Evolutionary conservation across 345 rosid genomes (phyloP), one percentile per base, ranked within the genome.

Genomic region (Erodium maritimum): DNA sequence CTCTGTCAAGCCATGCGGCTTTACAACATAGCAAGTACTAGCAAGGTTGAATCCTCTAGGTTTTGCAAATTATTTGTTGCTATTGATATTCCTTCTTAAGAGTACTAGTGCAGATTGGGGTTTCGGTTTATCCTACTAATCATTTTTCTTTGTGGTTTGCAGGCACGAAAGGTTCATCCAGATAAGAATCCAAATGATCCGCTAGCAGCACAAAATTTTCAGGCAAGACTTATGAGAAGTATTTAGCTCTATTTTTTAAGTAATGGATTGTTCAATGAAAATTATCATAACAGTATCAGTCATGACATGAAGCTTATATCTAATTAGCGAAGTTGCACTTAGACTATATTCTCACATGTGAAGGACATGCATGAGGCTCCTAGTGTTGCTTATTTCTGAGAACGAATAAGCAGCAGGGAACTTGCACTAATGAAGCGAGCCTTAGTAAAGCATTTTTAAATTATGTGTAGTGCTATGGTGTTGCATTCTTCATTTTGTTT

Each of bases 151-250:
- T 19, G 54, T 6, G 20, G 19, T n/a, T 51, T 51, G 54, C 54
- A 51, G 54, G 54, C 54, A 51, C 54, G 54, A 19, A 17, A 51
- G 54, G 54, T 17, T 51, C 54, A 51, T 51, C 54, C 54, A 19
- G 54, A 51, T n/a, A 51, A 51, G 4, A 51, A 51, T 5, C 54
- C 54, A 51, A 51, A 51, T 51, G 21, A 51, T 51, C 54, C 54
- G 17, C 54, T 17, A 3, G 54, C 54, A n/a, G 54, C 54, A 51
- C 54, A 51, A 51, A 51, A 51, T 51, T 51, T 51, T 51, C 54
- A 51, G 54, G 54, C 54, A 51, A 51, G 54, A n/a, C 9, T 51
- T 3, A 51, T 51, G 54, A 51, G 10, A 51, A 51, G n/a, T 8
- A 17, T 51, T 51, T 51, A 42, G 5, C n/a, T 51, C 21, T 51